Evolutionary conservation across 2,329 filamentous ascomycete genomes (phyloP).

Genomic region (Alternaria tenuissima): DNA sequence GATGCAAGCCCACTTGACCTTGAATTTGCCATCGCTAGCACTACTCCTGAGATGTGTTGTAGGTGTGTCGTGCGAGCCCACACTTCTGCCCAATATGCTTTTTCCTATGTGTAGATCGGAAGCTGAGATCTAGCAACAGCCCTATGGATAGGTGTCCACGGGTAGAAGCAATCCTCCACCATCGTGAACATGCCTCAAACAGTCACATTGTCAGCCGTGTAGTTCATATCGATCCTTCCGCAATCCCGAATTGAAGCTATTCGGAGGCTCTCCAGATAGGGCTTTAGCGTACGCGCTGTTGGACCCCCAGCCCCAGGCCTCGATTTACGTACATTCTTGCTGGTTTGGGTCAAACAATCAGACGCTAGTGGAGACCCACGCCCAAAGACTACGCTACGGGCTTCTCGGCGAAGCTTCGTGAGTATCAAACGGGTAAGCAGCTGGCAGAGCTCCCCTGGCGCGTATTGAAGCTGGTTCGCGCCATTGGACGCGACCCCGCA

Average conservation of each 20-base stretch:
- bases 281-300: slow-evolving; percentile 20
- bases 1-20: slow-evolving; percentile 15
- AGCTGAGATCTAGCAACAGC: not conserved
- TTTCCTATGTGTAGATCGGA: not conserved
- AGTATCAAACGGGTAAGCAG: slow-evolving; percentile 27
- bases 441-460: slow-evolving; percentile 27
- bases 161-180: not conserved
- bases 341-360: slow-evolving; percentile 21
- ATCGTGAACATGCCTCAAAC: not conserved
- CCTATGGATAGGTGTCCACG: not conserved
- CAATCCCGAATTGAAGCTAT: slow-evolving; percentile 18
- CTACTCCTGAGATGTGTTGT: not conserved
- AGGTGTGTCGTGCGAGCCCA: slow-evolving; percentile 1
- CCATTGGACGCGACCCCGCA: slow-evolving; percentile 51
- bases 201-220: slow-evolving; percentile 1
- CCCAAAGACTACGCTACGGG: slow-evolving; percentile 24
- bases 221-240: slow-evolving; percentile 9
- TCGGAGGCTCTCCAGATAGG: slow-evolving; percentile 28
- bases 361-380: slow-evolving; percentile 16
- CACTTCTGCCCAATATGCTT: not conserved
- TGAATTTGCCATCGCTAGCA: slow-evolving; percentile 3
- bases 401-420: slow-evolving; percentile 21
- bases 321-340: slow-evolving; percentile 31
- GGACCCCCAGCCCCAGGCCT: slow-evolving; percentile 18
- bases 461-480: slow-evolving; percentile 29